A percentile compares a stretch with the other conserved stretches of the same genome.
These are phyloP conservation scores for Lagenidium sp. DNA, from an alignment of 352 stramenopile genomes.

Conservation along the genomic window DNA sequence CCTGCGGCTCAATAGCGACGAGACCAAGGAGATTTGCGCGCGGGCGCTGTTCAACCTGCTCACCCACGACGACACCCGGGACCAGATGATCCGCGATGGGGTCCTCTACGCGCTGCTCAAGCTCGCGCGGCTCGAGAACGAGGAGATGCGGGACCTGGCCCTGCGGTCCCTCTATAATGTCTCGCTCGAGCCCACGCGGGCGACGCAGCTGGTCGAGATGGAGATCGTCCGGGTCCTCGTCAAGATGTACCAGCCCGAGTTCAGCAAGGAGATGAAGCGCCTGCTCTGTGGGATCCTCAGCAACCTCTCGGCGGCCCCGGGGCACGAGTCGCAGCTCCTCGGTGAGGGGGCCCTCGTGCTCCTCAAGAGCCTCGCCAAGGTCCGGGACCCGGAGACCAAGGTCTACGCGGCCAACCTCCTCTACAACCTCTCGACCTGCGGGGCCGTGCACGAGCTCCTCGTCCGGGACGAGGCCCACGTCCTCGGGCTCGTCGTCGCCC, in stretches of 20 bases:
- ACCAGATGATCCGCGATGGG: slow-evolving; percentile 64
- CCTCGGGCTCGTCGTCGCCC: slow-evolving; percentile 44
- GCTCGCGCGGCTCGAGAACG: slow-evolving; percentile 59
- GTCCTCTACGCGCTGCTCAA: slow-evolving; percentile 84
- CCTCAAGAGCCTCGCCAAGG: slow-evolving; percentile 61
- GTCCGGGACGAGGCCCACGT: slow-evolving; percentile 65
- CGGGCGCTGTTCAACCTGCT: slow-evolving; percentile 84
- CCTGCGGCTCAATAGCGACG: slow-evolving; percentile 69
- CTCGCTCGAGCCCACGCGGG: slow-evolving; percentile 37
- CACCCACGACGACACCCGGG: slow-evolving; percentile 62
- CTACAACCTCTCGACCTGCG: slow-evolving; percentile 67
- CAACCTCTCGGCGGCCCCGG: slow-evolving; percentile 31
- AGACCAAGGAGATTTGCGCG: slow-evolving; percentile 79
- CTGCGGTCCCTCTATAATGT: slow-evolving; percentile 76
- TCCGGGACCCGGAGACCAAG: slow-evolving; percentile 73
- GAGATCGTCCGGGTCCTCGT: slow-evolving; percentile 67
- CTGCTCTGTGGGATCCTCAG: slow-evolving; percentile 68
- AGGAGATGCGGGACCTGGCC: slow-evolving; percentile 62
- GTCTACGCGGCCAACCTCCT: slow-evolving; percentile 78
- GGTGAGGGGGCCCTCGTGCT: slow-evolving; percentile 46
- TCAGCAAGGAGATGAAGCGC: slow-evolving; percentile 71
- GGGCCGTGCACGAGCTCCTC: slow-evolving; percentile 36
- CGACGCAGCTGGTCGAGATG: slow-evolving; percentile 56
- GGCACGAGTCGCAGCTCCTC: slow-evolving; percentile 17
- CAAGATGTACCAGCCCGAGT: slow-evolving; percentile 71